Evolutionary conservation across 345 rosid genomes (phyloP), one percentile per base, ranked within the genome.

Genomic region (Camelina hispida): DNA sequence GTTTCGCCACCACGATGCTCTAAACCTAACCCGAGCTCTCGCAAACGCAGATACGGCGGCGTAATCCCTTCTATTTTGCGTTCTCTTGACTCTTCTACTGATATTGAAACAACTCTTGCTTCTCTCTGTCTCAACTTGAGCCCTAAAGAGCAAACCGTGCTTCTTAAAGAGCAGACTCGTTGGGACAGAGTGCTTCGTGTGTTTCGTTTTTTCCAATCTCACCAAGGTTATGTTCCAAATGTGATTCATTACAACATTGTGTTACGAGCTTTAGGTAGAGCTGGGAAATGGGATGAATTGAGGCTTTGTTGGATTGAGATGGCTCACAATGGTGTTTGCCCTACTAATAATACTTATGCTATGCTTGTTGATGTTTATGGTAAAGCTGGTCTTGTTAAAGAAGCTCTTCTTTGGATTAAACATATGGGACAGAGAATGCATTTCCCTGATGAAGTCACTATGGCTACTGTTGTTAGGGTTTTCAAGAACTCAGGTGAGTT

Each of bases 351-450:
- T 57, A 93, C 98, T 8, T 93, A 89, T 18, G 87, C 84, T 7
- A 87, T 89, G 91, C 97, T 93, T 15, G 92, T 93, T 53, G 98
- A 91, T 80, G 96, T 93, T 42, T 93, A 91, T 67, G 96, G 91
- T 34, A 93, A 85, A 77, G 91, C 94, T 20, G 98, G 97, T 69
- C 87, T 91, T 79, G 87, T 84, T 30, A 83, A 80, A 40, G 98
- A 93, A 80, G 82, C 97, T 5, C 91, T 91, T 64, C 73, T 89
- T 74, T 93, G 98, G 97, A 85, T 93, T 74, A 93, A 83, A 82
- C 97, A 91, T 57, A 93, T 93, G 98, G 86, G 76, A 59, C 59
- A 83, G 50, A 85, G 94, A 56, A 88, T 90, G 57, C 56, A 87
- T 74, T 91, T 86, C 52, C 97, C 98, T 0, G 97, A 88, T 30